Base-by-base conservation (phyloP, 163 green algal genomes). In the Prototheca cutis region DNA sequence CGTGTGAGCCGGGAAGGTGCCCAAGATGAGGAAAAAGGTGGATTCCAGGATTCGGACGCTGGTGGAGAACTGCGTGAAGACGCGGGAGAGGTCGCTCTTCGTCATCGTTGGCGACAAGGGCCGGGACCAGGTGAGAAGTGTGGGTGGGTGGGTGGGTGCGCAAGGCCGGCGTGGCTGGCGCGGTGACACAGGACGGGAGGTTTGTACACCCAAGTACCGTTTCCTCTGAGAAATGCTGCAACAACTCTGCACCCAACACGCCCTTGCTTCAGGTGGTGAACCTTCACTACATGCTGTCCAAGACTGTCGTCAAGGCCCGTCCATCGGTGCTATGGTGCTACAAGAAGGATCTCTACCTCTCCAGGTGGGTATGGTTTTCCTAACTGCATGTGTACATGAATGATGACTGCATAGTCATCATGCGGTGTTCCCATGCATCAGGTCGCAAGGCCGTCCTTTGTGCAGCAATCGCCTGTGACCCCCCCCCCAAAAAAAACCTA, bases 251-350 rank as follows among this genome's bases (percentile, higher is more conserved):
- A n/a, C n/a, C n/a, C n/a, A n/a, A n/a, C n/a, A n/a, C n/a, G n/a
- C n/a, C n/a, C n/a, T n/a, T n/a, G n/a, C n/a, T n/a, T 3, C 68
- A 85, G 73, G 88, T 98, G 1, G 91, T 97, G 10, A 97, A 98
- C 66, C 67, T 98, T 59, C 91, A 98, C 77, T 97, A 97, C 79
- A 93, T 98, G 89, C 85, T 71, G 0, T 87, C 73, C 34, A 97
- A 96, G 62, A 87, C 87, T 13, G 73, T 82, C 19, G 91, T 97
- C 15, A 95, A 94, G 63, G 85, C 89, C 30, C 71, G 91, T 34
- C 91, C 91, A 2, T 87, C 74, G 4, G 91, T 98, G 52, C 80
- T 98, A 17, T 98, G 92, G 92, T 98, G 92, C 84, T 98, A 98
- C 82, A 98, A 98, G 72, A 96, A 94, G 71, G 90, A 98, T 30